Evolutionary conservation across 148 eudicot genomes (phyloP).

Genomic region (Gaultheria prostrata): DNA sequence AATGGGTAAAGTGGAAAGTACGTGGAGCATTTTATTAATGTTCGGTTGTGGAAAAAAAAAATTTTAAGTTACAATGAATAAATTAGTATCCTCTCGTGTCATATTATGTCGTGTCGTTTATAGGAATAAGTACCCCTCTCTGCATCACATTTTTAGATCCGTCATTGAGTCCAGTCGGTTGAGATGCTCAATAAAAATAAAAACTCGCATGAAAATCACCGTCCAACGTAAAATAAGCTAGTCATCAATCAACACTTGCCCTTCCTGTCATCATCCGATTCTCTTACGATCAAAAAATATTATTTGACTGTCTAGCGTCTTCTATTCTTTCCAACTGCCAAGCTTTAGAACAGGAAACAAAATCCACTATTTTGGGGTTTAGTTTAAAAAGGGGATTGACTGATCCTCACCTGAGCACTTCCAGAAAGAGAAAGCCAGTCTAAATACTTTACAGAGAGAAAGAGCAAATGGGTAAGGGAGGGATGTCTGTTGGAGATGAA

Average conservation of each 20-base stretch:
- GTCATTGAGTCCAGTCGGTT: too few relatives aligned
- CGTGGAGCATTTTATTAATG: too few relatives aligned
- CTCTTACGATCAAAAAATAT: neutral
- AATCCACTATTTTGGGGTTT: neutral
- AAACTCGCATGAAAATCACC: neutral
- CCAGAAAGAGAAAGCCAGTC: too few relatives aligned
- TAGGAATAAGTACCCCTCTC: too few relatives aligned
- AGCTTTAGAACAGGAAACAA: neutral
- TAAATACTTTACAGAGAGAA: neutral
- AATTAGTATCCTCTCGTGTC: too few relatives aligned
- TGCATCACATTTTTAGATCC: too few relatives aligned
- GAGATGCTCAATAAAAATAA: too few relatives aligned
- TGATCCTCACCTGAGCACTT: too few relatives aligned
- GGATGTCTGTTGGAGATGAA: constrained; percentile 45
- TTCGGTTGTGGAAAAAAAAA: too few relatives aligned
- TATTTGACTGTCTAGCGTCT: neutral
- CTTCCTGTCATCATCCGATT: neutral
- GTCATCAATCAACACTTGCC: neutral
- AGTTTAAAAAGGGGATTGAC: neutral
- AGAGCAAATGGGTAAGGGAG: constrained; percentile 61
- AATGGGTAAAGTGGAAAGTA: too few relatives aligned
- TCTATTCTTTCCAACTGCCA: neutral
- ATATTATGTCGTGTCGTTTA: too few relatives aligned
- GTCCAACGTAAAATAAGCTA: neutral
- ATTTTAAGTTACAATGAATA: too few relatives aligned